Conservation (phyloP, 441 rosid species). For the Arabidopsis hybrid region DNA sequence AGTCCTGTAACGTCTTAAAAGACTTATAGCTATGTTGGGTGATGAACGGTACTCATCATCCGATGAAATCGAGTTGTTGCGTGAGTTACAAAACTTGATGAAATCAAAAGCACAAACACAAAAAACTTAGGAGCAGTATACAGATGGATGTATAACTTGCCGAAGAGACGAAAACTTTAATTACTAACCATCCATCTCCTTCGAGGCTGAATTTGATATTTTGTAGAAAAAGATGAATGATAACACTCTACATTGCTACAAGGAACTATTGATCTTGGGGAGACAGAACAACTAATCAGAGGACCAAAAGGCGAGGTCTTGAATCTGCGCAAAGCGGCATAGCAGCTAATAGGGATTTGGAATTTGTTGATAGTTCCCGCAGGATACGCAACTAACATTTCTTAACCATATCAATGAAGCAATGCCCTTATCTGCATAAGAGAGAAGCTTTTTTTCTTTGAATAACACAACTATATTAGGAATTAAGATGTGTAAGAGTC, state of each 20-base stretch:
- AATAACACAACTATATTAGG: neutral
- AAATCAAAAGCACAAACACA: neutral
- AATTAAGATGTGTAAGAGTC: neutral
- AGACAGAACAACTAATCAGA: conserved; percentile 42
- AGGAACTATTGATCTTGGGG: conserved; percentile 38
- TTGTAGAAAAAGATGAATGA: conserved; percentile 52
- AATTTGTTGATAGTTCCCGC: conserved; percentile 53
- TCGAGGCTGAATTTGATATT: conserved; percentile 46
- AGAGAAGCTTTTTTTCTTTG: neutral
- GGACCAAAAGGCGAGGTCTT: conserved; percentile 38
- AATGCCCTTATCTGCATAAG: conserved; percentile 41
- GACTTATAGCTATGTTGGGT: conserved; percentile 82
- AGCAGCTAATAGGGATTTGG: conserved; percentile 31
- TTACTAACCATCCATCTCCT: conserved; percentile 67
- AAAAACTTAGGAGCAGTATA: neutral
- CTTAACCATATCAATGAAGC: conserved; percentile 57
- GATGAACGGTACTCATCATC: conserved; percentile 93
- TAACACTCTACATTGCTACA: conserved; percentile 39
- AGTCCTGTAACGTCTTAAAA: conserved; percentile 81
- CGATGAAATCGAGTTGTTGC: conserved; percentile 51
- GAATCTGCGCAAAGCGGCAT: conserved; percentile 42
- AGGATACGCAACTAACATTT: conserved; percentile 60
- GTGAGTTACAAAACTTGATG: conserved; percentile 61
- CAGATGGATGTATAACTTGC: neutral
- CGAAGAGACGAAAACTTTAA: neutral